Base-by-base conservation (phyloP, 2,329 filamentous ascomycete genomes). In the Penicillium freii region DNA sequence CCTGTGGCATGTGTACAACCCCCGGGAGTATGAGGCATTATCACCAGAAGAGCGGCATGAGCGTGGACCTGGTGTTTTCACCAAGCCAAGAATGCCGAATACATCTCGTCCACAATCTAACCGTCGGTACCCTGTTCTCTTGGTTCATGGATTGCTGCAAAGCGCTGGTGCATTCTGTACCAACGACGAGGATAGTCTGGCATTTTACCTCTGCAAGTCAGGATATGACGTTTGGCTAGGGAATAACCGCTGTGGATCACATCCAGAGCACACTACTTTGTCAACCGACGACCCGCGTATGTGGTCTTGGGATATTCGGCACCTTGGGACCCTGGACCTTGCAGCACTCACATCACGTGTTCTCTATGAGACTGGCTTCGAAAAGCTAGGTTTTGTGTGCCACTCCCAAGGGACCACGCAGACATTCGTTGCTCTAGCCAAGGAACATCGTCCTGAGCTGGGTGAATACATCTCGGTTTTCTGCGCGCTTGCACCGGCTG, bases 161-260 rank as follows among this genome's bases (percentile, higher is more conserved):
- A 92, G 88, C 52, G 85, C 91, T 0, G 92, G 93, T 4, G 90
- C 92, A 0, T 97, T 91, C 71, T 96, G 92, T 73, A 87, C 87
- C 62, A 96, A 93, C 70, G 92, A 96, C 67, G 92, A 96, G 61
- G 86, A 91, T 64, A 93, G 89, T 27, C 81, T 97, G 8, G 92
- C 93, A 0, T 97, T 97, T 75, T 96, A 88, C 77, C 85, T 97
- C 8, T 92, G 90, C 74, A 96, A 96, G 75, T 87, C 89, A 0
- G 92, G 92, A 1, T 97, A 91, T 73, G 93, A 97, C 72, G 91
- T 97, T 39, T 97, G 92, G 92, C 81, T 97, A 17, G 93, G 93
- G 5, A 96, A 96, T 76, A 97, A 96, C 70, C 84, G 93, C 21
- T 96, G 92, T 69, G 92, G 92, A 1, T 91, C 94, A 74, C 79